Base-by-base conservation (phyloP, 345 rosid species). In the Brassica rapa region DNA sequence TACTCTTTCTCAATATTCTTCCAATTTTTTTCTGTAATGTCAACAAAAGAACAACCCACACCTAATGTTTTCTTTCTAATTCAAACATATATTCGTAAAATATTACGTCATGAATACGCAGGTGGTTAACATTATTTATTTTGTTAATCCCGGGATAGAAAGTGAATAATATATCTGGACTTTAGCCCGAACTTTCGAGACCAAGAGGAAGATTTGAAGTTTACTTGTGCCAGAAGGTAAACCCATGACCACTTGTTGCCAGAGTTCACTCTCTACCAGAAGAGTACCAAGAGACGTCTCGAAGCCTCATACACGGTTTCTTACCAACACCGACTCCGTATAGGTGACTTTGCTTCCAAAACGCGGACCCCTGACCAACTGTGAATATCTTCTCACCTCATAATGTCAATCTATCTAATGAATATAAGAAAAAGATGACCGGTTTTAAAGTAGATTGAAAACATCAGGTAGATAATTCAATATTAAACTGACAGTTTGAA, bases 241-340 rank as follows among this genome's bases (percentile, higher is more conserved):
- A 94, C 61, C 88, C 72, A 55, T 89, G 88, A 68, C 96, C 98
- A 11, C 74, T 79, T 29, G 97, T 86, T 16, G 93, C 91, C 32
- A 92, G 80, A 2, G 81, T 85, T 96, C 98, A 94, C 43, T 90
- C 94, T 71, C 62, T 82, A 23, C 88, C 96, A 21, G 89, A 78
- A 49, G 98, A 97, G 79, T 88, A 87, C 98, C 97, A 94, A 33
- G 97, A 90, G 33, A 90, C 94, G 29, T 90, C 91, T 53, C 98
- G 94, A 37, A 94, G 82, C 86, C 92, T 94, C 93, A 90, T 87
- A 70, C 91, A 86, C 46, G 91, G 62, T 68, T 88, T 91, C 71
- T 89, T 97, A 27, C 89, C 97, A 24, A 89, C 81, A 61, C 86
- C 72, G 49, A 97, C 94, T 23, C 90, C 85, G 60, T 89, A 94